phyloP scores from a whole-genome alignment of 352 stramenopile genomes.

The Globisporangium recalcitrans region DNA sequence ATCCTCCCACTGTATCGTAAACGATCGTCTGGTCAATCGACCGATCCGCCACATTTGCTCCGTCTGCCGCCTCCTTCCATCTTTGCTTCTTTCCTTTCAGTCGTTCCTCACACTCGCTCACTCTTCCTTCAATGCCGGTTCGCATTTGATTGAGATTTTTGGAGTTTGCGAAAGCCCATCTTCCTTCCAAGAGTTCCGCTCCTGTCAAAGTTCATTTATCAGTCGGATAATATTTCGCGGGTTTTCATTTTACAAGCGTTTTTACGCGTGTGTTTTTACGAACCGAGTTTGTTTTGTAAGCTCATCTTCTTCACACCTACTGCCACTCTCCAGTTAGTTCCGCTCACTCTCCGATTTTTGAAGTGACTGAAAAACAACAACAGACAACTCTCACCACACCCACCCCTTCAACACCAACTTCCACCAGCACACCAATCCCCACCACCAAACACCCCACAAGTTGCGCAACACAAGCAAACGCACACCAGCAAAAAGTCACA shows the following conservation, averaged over 20 bases:
- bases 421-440: not conserved
- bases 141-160: too few species aligned
- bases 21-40: not conserved
- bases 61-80: not conserved
- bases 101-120: too few species aligned
- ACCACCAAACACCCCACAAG: not conserved
- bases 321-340: not conserved
- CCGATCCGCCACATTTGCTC: too few species aligned
- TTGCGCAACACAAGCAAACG: not conserved
- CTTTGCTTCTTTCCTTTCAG: too few species aligned
- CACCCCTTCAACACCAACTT: not conserved
- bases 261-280: not conserved
- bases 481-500: not conserved
- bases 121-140: too few species aligned
- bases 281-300: not conserved
- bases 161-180: too few species aligned
- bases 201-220: too few species aligned
- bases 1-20: not conserved
- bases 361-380: not conserved
- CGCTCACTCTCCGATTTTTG: not conserved
- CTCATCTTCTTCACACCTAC: not conserved
- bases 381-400: not conserved
- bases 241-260: too few species aligned
- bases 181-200: too few species aligned
- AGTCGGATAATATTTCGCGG: too few species aligned